phyloP scores from a whole-genome alignment of 306 rosid species.

The Inga laurina region DNA sequence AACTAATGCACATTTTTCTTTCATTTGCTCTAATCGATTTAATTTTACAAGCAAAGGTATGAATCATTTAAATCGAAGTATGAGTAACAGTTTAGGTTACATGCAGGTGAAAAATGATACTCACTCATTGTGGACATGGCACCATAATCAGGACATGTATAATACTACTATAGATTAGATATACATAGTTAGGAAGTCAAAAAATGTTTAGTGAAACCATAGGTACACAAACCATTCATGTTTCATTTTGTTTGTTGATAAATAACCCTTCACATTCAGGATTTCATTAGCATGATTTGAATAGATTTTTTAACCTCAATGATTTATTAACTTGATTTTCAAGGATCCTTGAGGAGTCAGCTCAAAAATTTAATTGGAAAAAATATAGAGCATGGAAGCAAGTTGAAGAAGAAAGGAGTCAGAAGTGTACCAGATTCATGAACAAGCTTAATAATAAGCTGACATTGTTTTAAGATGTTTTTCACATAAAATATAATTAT shows the following conservation, averaged over 20 bases:
- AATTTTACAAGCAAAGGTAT: neutral
- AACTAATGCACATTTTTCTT: no score
- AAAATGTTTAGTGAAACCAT: slow-evolving; percentile 41
- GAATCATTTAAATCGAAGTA: slow-evolving; percentile 5
- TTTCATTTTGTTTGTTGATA: neutral
- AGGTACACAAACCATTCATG: slow-evolving; percentile 40
- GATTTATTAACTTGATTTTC: slow-evolving; percentile 11
- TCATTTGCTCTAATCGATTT: neutral
- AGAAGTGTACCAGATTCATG: neutral
- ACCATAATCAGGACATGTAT: slow-evolving; percentile 74
- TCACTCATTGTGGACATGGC: slow-evolving; percentile 93
- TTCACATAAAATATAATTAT: neutral
- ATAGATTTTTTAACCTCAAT: neutral
- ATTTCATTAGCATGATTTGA: neutral
- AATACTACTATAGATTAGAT: slow-evolving; percentile 59
- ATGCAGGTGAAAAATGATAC: slow-evolving; percentile 85
- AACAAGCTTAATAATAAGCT: neutral
- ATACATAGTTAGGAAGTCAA: slow-evolving; percentile 84
- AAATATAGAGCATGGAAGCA: slow-evolving; percentile 16
- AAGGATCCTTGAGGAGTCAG: slow-evolving; percentile 28
- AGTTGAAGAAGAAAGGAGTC: neutral
- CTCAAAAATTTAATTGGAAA: neutral
- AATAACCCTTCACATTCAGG: neutral
- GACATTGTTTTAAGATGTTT: neutral
- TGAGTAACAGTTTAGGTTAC: slow-evolving; percentile 16